Evolutionary conservation across 306 rosid genomes (phyloP).

Genomic region (Lathyrus oleraceus): DNA sequence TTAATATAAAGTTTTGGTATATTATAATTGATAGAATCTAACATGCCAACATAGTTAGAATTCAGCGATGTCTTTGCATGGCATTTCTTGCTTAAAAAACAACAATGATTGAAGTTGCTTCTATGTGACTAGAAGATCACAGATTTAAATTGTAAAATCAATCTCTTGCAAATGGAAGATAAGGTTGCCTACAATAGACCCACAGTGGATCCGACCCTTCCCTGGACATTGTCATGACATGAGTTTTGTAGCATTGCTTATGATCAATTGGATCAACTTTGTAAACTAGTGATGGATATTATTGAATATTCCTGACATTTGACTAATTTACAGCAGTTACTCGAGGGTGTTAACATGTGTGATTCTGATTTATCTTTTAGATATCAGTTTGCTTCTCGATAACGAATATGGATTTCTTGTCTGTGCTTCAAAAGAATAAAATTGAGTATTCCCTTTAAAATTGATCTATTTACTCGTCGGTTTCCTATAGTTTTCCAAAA

Average conservation of each 20-base stretch:
- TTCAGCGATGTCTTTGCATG: not conserved
- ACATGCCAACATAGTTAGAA: not conserved
- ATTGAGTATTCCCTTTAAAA: not conserved
- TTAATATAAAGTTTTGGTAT: not conserved
- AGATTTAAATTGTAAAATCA: not conserved
- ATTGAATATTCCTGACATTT: not conserved
- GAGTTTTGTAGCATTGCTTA: not conserved
- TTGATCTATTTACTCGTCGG: not conserved
- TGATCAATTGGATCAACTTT: not conserved
- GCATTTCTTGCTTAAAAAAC: not conserved
- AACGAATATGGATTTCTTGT: not conserved
- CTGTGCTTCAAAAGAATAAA: not conserved
- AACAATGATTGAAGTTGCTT: not conserved
- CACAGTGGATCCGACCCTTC: not conserved
- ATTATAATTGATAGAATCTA: not conserved
- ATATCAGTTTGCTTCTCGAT: not conserved
- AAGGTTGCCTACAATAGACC: not conserved
- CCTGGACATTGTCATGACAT: not conserved
- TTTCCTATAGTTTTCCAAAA: not conserved
- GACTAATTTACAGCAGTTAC: not conserved
- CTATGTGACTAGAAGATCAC: not conserved
- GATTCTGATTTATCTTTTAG: not conserved
- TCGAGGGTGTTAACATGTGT: not conserved
- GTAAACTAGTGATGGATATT: not conserved
- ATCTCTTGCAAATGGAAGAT: not conserved